Base-by-base conservation (phyloP, 148 eudicot genomes). In the Polygonum maritimum region DNA sequence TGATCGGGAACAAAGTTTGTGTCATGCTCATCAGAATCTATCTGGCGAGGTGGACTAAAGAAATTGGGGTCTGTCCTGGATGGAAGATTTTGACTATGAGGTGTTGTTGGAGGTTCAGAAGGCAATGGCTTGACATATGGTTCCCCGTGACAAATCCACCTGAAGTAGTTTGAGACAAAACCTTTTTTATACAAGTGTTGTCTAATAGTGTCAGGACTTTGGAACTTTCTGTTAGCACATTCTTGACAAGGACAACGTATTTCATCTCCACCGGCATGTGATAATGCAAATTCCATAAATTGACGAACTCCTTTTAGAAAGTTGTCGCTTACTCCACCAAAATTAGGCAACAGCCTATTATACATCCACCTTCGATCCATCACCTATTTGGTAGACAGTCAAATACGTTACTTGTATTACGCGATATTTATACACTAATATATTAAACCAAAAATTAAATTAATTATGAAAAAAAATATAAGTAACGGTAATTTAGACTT, bases 291-390 rank as follows among this genome's bases (percentile, higher is more conserved):
- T 3, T 60, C 38, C 2, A 60, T 31, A 60, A 60, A 60, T 3
- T 10, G 2, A 26, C 3, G 1, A 60, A 60, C 38, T 3, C 69
- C 69, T 7, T 22, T 60, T 0, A 60, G 0, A 26, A 60, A 60
- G 1, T 60, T 14, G 0, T 60, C 38, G 1, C 69, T 60, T 60
- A 60, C 31, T 60, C 69, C 69, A 26, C 69, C 15, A 60, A 14
- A 10, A 3, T 26, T 8, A 26, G 39, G 35, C 4, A 22, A 11
- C 9, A 22, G 4, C 3, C 0, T 60, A 22, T 60, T 60, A 13
- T 60, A 60, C 69, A 60, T 60, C 36, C 69, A 60, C 7, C 69
- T 60, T 60, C 36, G 69, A 60, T 60, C 69, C 69, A 60, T 60
- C 35, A 60, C 69, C 13, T 60, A 60, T 26, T 60, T 26, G 2